Conservation (phyloP, 2,329 filamentous ascomycete genomes). For the Fusarium anthophilum region DNA sequence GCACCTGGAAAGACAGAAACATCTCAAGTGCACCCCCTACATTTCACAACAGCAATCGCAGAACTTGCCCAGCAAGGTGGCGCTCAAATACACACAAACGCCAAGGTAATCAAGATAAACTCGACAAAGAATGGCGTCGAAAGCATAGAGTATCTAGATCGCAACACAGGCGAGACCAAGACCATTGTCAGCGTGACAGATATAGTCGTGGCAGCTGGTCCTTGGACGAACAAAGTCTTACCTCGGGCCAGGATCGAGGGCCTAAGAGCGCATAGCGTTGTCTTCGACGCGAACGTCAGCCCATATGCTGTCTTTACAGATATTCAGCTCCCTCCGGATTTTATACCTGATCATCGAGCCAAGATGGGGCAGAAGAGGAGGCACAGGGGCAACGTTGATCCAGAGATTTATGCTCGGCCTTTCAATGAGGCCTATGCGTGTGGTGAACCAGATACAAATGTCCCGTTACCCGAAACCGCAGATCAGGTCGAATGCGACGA, state of each 20-base stretch:
- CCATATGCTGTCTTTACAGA: conserved; percentile 88
- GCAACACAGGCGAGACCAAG: conserved; percentile 49
- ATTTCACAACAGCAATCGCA: conserved; percentile 89
- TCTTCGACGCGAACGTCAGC: conserved; percentile 71
- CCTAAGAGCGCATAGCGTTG: conserved; percentile 71
- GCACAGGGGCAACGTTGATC: conserved; percentile 74
- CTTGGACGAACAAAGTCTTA: conserved; percentile 70
- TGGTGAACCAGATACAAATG: conserved; percentile 82
- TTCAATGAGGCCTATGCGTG: conserved; percentile 93
- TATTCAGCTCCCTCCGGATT: conserved; percentile 76
- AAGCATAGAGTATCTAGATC: conserved; percentile 68
- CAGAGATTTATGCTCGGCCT: conserved; percentile 93
- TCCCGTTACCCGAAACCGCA: conserved; percentile 79
- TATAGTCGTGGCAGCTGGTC: conserved; percentile 65
- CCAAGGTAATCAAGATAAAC: conserved; percentile 73
- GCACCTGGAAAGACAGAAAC: conserved; percentile 74
- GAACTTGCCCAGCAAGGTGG: conserved; percentile 76
- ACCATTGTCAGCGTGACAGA: conserved; percentile 60
- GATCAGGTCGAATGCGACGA: conserved; percentile 81
- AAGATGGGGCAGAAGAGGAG: conserved; percentile 59
- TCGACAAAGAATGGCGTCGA: conserved; percentile 62
- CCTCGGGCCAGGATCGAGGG: conserved; percentile 67
- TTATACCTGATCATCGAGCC: conserved; percentile 61
- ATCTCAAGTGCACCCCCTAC: conserved; percentile 91
- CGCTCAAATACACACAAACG: conserved; percentile 72